phyloP scores from a whole-genome alignment of 2,329 filamentous ascomycete genomes.

The Fusarium marasasianum region DNA sequence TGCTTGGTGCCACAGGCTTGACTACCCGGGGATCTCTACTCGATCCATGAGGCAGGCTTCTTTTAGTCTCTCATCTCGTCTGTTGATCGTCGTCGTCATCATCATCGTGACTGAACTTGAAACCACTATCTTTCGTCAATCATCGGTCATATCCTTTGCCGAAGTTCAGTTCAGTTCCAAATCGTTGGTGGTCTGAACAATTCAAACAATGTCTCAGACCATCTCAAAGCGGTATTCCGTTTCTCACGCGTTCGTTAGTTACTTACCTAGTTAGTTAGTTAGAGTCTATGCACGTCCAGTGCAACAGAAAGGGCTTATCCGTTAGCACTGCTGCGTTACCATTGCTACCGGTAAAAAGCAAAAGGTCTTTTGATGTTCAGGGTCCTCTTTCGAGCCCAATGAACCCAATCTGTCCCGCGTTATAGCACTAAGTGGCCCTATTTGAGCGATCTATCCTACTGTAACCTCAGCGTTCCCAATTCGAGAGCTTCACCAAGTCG shows the following conservation, averaged over 20 bases:
- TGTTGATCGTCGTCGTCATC: not conserved
- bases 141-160: conserved; percentile 12
- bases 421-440: conserved; percentile 7
- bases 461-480: conserved; percentile 23
- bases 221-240: not conserved
- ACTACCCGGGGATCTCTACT: not conserved
- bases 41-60: not conserved
- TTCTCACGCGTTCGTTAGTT: not conserved
- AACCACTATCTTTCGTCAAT: conserved; percentile 5
- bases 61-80: conserved; percentile 15
- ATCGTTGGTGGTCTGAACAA: not conserved
- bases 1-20: not conserved
- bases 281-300: not conserved
- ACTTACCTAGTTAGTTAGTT: not conserved
- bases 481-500: conserved; percentile 30
- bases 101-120: not conserved
- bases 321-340: not conserved
- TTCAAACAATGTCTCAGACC: not conserved
- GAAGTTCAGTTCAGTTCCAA: not conserved
- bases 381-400: conserved; percentile 15
- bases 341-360: conserved; percentile 15
- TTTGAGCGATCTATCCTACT: conserved; percentile 13
- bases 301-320: not conserved
- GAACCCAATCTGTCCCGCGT: conserved; percentile 11
- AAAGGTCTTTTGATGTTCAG: conserved; percentile 11